A percentile compares a stretch with the other conserved stretches of the same genome.
Evolutionary conservation across 805 yeast genomes (phyloP).

Genomic region (Naumovozyma baii): DNA sequence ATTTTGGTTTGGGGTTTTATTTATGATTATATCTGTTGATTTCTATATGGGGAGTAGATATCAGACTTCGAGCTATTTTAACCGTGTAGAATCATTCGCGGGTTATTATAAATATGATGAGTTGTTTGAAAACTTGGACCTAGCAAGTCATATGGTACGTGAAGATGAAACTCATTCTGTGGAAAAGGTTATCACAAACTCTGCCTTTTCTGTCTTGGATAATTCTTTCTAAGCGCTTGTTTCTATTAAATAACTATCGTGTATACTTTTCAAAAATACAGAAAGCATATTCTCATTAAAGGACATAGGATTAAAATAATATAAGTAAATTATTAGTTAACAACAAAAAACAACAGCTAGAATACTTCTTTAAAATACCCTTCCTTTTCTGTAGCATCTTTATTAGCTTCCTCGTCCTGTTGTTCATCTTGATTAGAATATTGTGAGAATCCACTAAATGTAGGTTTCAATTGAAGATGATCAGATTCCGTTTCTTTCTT

Average conservation of each 20-base stretch:
- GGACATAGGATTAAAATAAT: too few species aligned
- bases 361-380: constrained; percentile 25
- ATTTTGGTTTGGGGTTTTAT: constrained; percentile 72
- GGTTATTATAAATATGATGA: constrained; percentile 24
- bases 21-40: constrained; percentile 57
- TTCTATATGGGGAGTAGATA: constrained; percentile 51
- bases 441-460: constrained; percentile 26
- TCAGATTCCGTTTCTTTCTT: constrained; percentile 4
- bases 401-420: constrained; percentile 10
- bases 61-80: constrained; percentile 23
- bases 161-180: background rate
- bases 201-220: constrained; percentile 1
- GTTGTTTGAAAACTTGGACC: background rate
- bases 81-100: constrained; percentile 19
- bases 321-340: too few species aligned
- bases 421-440: constrained; percentile 15
- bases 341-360: too few species aligned
- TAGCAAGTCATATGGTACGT: background rate
- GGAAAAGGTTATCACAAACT: background rate
- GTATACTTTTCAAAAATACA: too few species aligned
- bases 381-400: constrained; percentile 3
- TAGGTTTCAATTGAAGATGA: constrained; percentile 6
- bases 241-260: background rate
- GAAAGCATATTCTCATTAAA: too few species aligned
- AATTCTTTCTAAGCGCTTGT: background rate